A percentile compares a stretch with the other conserved stretches of the same genome.
These are phyloP conservation scores for Roridomyces roridus DNA, from an alignment of 768 basidiomycete species.

Conservation along the genomic window DNA sequence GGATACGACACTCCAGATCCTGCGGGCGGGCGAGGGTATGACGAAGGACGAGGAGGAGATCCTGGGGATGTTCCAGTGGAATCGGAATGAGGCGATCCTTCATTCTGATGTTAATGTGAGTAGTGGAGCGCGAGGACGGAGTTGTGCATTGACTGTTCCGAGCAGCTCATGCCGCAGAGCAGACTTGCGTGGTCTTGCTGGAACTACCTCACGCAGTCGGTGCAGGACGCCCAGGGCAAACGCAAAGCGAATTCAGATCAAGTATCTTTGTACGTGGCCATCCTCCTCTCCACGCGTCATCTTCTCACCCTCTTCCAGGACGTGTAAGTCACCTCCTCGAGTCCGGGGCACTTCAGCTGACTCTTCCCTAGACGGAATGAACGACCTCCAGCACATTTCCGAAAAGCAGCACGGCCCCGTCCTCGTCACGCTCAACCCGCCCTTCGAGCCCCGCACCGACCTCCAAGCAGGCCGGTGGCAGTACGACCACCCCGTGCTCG, in stretches of 20 bases:
- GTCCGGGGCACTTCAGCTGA: neutral
- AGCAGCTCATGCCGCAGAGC: slow-evolving; percentile 70
- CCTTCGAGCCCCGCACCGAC: slow-evolving; percentile 57
- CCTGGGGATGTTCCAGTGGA: slow-evolving; percentile 69
- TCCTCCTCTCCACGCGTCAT: neutral
- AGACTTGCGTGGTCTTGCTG: slow-evolving; percentile 76
- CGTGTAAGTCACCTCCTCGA: slow-evolving; percentile 40
- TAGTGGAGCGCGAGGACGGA: no score
- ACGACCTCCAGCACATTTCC: slow-evolving; percentile 70
- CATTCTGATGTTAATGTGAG: slow-evolving; percentile 66
- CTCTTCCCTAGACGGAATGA: slow-evolving; percentile 67
- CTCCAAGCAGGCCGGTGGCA: slow-evolving; percentile 56
- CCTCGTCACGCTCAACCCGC: slow-evolving; percentile 77
- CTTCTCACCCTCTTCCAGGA: slow-evolving; percentile 35
- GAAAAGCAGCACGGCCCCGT: slow-evolving; percentile 62
- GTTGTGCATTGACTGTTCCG: neutral
- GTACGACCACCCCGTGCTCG: slow-evolving; percentile 76
- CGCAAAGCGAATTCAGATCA: slow-evolving; percentile 57
- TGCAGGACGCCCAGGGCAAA: slow-evolving; percentile 38
- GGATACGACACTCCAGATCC: slow-evolving; percentile 60
- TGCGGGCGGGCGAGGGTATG: slow-evolving; percentile 55
- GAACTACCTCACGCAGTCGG: slow-evolving; percentile 74
- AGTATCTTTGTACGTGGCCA: slow-evolving; percentile 61
- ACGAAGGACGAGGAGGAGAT: slow-evolving; percentile 60
- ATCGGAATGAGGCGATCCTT: slow-evolving; percentile 67